These are phyloP conservation scores for Fusarium papillatum DNA, from an alignment of 2,329 filamentous ascomycete genomes.

Conservation along the genomic window DNA sequence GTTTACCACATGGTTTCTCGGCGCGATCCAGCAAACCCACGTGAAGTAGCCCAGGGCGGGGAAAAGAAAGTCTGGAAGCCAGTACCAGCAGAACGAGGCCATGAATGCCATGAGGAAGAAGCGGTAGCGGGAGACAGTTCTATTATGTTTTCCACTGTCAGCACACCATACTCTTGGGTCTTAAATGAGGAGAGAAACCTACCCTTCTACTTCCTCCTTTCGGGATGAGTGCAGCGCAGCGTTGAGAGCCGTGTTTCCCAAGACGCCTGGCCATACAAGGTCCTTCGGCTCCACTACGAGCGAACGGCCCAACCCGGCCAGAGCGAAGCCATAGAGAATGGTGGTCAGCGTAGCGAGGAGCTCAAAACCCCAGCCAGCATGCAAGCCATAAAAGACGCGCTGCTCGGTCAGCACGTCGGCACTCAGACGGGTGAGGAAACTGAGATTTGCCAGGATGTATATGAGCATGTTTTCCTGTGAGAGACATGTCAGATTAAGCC, in stretches of 20 bases:
- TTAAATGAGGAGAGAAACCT: not conserved
- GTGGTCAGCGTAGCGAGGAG: conserved; percentile 62
- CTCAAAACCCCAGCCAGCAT: conserved; percentile 62
- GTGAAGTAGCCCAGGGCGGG: conserved; percentile 59
- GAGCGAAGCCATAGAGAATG: conserved; percentile 65
- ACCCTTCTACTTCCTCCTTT: conserved; percentile 44
- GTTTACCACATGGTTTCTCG: conserved; percentile 59
- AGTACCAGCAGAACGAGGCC: conserved; percentile 61
- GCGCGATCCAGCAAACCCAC: conserved; percentile 63
- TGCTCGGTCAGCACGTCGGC: conserved; percentile 52
- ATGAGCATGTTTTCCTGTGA: conserved; percentile 65
- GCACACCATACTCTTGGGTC: not conserved
- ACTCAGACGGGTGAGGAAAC: conserved; percentile 55
- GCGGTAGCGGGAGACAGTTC: conserved; percentile 55
- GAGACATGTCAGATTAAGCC: not conserved
- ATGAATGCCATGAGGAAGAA: conserved; percentile 59
- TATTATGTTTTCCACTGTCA: not conserved
- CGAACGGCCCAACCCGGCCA: conserved; percentile 59
- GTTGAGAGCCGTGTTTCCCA: conserved; percentile 63
- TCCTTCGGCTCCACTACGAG: conserved; percentile 60
- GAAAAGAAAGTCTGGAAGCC: conserved; percentile 63
- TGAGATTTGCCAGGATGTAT: conserved; percentile 68
- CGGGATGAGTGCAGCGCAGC: conserved; percentile 54
- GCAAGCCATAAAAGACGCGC: conserved; percentile 57
- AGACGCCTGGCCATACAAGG: conserved; percentile 66